Evolutionary conservation across 2,329 filamentous ascomycete genomes (phyloP).

Genomic region (Aspergillus quadricinctus): DNA sequence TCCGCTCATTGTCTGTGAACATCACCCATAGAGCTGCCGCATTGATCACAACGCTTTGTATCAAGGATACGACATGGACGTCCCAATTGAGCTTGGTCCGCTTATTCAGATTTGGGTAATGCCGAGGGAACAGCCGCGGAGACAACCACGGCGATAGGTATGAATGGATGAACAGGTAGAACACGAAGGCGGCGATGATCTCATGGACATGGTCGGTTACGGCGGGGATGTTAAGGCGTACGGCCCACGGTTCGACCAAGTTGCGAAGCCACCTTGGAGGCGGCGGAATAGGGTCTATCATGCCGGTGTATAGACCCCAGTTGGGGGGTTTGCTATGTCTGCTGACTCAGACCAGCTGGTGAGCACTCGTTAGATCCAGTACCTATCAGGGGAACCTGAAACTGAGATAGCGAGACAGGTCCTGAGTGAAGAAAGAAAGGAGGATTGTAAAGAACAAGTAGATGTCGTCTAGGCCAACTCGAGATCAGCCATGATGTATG

Average conservation of each 20-base stretch:
- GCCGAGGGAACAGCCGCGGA: conserved; percentile 48
- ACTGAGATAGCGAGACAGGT: neutral
- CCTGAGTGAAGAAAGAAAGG: neutral
- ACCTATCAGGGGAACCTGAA: neutral
- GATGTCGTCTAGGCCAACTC: conserved; percentile 5
- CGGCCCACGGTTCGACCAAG: conserved; percentile 47
- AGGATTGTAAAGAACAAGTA: neutral
- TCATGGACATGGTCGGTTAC: conserved; percentile 61
- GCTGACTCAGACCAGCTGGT: conserved; percentile 4
- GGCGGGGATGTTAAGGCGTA: conserved; percentile 49
- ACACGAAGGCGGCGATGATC: conserved; percentile 50
- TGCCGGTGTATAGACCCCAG: conserved; percentile 22
- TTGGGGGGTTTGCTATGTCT: conserved; percentile 2
- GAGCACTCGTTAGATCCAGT: neutral
- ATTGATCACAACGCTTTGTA: conserved; percentile 57
- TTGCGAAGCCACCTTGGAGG: conserved; percentile 50
- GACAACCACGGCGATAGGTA: conserved; percentile 55
- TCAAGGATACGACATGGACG: conserved; percentile 60
- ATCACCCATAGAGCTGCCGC: conserved; percentile 56
- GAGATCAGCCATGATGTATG: conserved; percentile 10
- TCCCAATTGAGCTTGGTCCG: conserved; percentile 63
- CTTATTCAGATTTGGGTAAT: conserved; percentile 50
- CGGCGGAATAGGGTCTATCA: conserved; percentile 44
- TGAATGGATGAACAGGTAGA: conserved; percentile 55
- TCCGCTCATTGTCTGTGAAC: conserved; percentile 52